phyloP scores from a whole-genome alignment of 257 asterid genomes.

The Salvia hispanica region DNA sequence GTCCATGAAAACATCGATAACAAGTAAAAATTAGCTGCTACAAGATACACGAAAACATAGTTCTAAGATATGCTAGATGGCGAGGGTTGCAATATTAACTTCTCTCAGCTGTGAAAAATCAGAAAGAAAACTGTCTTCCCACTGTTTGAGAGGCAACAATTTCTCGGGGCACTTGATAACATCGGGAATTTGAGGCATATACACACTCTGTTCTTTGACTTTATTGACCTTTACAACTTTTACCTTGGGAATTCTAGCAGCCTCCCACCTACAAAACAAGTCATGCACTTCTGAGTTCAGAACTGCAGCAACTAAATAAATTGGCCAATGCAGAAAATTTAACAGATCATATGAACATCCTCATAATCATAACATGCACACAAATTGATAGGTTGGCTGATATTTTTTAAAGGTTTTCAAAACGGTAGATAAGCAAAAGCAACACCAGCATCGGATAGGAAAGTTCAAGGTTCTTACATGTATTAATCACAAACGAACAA shows the following conservation, averaged over 20 bases:
- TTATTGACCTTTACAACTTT: conserved; percentile 57
- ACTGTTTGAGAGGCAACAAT: conserved; percentile 76
- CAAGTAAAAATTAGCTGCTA: conserved; percentile 1
- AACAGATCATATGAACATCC: background rate
- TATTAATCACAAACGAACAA: conserved; percentile 6
- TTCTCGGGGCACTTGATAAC: conserved; percentile 70
- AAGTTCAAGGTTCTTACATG: background rate
- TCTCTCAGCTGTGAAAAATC: conserved; percentile 80
- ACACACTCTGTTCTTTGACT: conserved; percentile 68
- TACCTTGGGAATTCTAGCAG: conserved; percentile 76
- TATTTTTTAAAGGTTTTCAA: background rate
- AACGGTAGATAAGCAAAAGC: conserved; percentile 11
- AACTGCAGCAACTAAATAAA: conserved; percentile 6
- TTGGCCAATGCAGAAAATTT: no score
- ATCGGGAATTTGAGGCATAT: conserved; percentile 95
- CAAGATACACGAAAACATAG: background rate
- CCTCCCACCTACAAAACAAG: conserved; percentile 75
- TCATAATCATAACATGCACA: conserved; percentile 17
- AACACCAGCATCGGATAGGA: background rate
- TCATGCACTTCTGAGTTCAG: conserved; percentile 17
- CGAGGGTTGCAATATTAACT: conserved; percentile 44
- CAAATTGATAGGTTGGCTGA: background rate
- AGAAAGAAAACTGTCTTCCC: conserved; percentile 92
- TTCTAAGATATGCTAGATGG: background rate
- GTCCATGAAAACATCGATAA: conserved; percentile 8